Base-by-base conservation (phyloP, 352 stramenopile species). In the Globisporangium middletonii region DNA sequence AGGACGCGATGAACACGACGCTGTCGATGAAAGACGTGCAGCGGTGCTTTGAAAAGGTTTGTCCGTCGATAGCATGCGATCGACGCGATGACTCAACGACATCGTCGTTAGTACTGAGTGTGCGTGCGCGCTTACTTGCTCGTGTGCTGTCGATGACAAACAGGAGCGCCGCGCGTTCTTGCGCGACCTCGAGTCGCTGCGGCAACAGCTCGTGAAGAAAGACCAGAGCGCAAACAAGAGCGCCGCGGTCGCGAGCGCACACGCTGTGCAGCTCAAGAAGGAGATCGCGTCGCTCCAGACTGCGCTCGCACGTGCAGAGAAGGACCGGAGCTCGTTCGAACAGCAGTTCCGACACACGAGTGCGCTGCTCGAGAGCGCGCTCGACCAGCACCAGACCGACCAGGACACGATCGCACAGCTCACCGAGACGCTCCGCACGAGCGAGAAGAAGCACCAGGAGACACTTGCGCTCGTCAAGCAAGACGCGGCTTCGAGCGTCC, bases 191-290 rank as follows among this genome's bases (percentile, higher is more conserved):
- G 83, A 91, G 64, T 86, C 67, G 9, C 69, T 93, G 59, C 73
- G 80, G 11, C 75, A 89, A 49, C 80, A 93, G 44, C 63, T 89
- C 19, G 60, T 90, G n/a, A 84, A 84, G 53, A 93, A 93, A 53
- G 83, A 91, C 44, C 73, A 88, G 49, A 58, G 35, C 18, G 65
- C 76, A 26, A 62, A 62, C 44, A 87, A 83, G 26, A 64, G 72
- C 1, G 58, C 79, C 3, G 68, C 75, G 4, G 63, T 73, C 43
- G 75, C 77, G 45, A 93, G 83, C 49, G 64, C 75, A 5, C 80
- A 91, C 58, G 60, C 68, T 27, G 72, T 93, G 44, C 79, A 88
- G 64, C 73, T 93, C 48, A 93, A 93, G 68, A 81, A 80, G 26
- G 83, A 93, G 60, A 77, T 93, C 54, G 73, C 77, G 45, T 56